These are phyloP conservation scores for Fusarium illudens DNA, from an alignment of 2,329 filamentous ascomycete species.

Conservation along the genomic window DNA sequence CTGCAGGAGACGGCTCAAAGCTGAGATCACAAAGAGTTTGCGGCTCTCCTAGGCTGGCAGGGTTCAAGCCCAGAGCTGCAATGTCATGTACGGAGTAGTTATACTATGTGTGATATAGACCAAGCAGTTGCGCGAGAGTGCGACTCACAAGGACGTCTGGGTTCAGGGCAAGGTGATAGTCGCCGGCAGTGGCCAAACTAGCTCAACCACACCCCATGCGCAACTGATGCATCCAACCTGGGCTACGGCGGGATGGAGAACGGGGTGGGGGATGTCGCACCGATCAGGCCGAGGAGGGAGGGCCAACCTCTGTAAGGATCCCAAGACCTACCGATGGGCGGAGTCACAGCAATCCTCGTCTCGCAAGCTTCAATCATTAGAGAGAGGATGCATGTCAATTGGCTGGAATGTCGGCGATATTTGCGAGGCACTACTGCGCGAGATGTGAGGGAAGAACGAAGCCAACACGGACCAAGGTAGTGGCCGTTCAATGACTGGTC, in stretches of 20 bases:
- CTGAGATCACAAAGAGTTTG: not conserved
- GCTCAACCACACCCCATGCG: slow-evolving; percentile 13
- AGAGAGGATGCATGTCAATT: slow-evolving; percentile 10
- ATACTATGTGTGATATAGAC: not conserved
- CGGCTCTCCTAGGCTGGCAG: slow-evolving; percentile 6
- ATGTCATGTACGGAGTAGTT: not conserved
- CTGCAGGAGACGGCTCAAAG: not conserved
- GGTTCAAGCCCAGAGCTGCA: not conserved
- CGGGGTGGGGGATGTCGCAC: slow-evolving; percentile 23
- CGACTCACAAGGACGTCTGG: not conserved
- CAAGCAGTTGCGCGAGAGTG: slow-evolving; percentile 10
- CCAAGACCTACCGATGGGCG: not conserved
- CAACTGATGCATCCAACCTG: slow-evolving; percentile 17
- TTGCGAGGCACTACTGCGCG: slow-evolving; percentile 16
- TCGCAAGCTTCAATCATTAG: slow-evolving; percentile 5
- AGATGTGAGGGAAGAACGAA: slow-evolving; percentile 23
- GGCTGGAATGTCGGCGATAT: slow-evolving; percentile 7
- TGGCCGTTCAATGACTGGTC: slow-evolving; percentile 15
- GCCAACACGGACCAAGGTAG: slow-evolving; percentile 24
- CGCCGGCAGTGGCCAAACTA: slow-evolving; percentile 23
- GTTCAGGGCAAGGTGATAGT: slow-evolving; percentile 6
- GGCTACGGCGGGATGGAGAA: slow-evolving; percentile 13
- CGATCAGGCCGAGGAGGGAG: slow-evolving; percentile 21
- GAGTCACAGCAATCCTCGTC: slow-evolving; percentile 4
- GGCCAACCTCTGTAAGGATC: not conserved